Base-by-base conservation (phyloP, 2,329 filamentous ascomycete species). In the Claviceps paspali region DNA sequence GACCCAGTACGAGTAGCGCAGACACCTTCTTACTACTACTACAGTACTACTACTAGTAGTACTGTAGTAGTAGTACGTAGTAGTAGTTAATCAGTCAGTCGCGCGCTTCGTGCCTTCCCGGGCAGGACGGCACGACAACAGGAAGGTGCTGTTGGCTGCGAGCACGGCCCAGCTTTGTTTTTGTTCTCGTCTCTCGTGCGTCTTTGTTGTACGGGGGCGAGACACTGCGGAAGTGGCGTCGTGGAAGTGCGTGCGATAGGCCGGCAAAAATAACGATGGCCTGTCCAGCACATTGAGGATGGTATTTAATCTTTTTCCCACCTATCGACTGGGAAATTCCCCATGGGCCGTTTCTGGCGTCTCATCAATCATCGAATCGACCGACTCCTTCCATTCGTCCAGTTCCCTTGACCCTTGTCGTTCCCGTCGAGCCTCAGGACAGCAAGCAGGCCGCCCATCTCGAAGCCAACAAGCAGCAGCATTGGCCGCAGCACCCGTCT, bases 161-260 rank as follows among this genome's bases (percentile, higher is more conserved):
- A n/a, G n/a, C n/a, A n/a, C n/a, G n/a, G n/a, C n/a, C n/a, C n/a
- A n/a, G n/a, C n/a, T n/a, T n/a, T n/a, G n/a, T n/a, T n/a, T n/a
- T n/a, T n/a, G n/a, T n/a, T n/a, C 21, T 17, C 14, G 31, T n/a
- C 24, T 23, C 22, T 33, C 31, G 17, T 12, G 31, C 21, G 31
- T n/a, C n/a, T n/a, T n/a, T n/a, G n/a, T 33, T 12, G 31, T 15
- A 33, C 31, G 21, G 3, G 21, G 33, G 11, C 18, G 26, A 36
- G 29, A 36, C 34, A 36, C 18, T 36, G 15, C 34, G 34, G 22
- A 29, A 36, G 34, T 29, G 34, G 34, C 34, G 26, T 36, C 18
- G 1, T 34, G 32, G 32, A 19, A 26, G 7, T 18, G 19, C 12
- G 19, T 19, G 30, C 19, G 3, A 32, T 32, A 32, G 30, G 30